Percentiles rank a stretch among this genome's conserved stretches.
phyloP scores from a whole-genome alignment of 148 eudicot genomes.

The Silene uniflora region DNA sequence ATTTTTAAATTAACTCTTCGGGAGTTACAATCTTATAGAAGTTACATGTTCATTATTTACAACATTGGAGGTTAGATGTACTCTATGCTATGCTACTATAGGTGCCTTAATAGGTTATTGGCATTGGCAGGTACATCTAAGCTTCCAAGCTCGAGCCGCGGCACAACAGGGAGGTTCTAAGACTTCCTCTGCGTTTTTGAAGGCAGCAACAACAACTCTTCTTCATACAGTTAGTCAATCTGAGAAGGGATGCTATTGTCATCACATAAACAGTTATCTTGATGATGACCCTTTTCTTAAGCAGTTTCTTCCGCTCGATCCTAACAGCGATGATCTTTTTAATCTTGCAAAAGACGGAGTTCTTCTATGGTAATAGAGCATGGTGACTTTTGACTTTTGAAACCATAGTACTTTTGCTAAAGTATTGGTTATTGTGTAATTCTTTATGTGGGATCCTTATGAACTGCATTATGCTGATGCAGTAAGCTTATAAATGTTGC shows the following conservation, averaged over 20 bases:
- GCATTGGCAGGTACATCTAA: slow-evolving; percentile 63
- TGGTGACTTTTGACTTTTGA: slow-evolving; percentile 2
- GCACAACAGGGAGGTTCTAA: slow-evolving; percentile 59
- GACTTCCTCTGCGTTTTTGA: slow-evolving; percentile 70
- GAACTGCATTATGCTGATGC: slow-evolving; percentile 33
- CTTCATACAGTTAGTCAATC: slow-evolving; percentile 81
- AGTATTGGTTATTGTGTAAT: neutral
- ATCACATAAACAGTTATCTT: slow-evolving; percentile 87
- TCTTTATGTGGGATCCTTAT: slow-evolving; percentile 12
- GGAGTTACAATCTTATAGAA: slow-evolving; percentile 14
- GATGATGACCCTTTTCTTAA: slow-evolving; percentile 88
- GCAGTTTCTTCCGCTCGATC: slow-evolving; percentile 90
- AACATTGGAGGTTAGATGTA: slow-evolving; percentile 16
- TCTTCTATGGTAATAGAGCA: slow-evolving; percentile 72
- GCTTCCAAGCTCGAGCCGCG: slow-evolving; percentile 65
- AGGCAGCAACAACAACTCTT: slow-evolving; percentile 82
- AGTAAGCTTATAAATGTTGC: slow-evolving; percentile 98
- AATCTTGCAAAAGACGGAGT: slow-evolving; percentile 95
- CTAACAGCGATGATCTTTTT: slow-evolving; percentile 60
- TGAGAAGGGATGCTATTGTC: slow-evolving; percentile 83
- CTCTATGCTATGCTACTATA: neutral
- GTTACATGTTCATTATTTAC: slow-evolving; percentile 15
- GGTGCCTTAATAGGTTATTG: slow-evolving; percentile 31
- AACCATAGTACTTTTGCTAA: neutral
- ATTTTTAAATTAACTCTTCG: neutral